Percentiles rank a stretch among this genome's conserved stretches.
phyloP scores from a whole-genome alignment of 768 basidiomycete species.

The Kwoniella europaea region DNA sequence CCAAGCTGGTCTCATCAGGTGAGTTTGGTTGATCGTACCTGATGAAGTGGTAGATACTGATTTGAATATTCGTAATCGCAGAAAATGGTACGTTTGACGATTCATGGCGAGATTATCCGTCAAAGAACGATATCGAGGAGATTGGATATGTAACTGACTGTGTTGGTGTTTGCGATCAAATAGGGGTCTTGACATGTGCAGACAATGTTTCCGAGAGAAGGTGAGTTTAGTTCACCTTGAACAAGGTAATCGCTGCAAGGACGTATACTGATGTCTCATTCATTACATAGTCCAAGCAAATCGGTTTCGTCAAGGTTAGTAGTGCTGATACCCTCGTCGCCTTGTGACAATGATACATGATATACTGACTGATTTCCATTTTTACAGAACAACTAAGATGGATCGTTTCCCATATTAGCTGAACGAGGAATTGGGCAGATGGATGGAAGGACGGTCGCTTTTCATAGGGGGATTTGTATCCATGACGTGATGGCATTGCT shows the following conservation, averaged over 20 bases:
- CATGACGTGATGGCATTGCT: conserved; percentile 30
- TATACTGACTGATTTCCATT: conserved; percentile 19
- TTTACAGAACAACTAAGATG: conserved; percentile 47
- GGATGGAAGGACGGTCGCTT: conserved; percentile 2
- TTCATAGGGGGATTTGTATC: conserved; percentile 23
- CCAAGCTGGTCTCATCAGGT: conserved; percentile 94
- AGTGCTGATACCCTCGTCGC: neutral
- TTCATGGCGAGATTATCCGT: neutral
- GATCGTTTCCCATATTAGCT: conserved; percentile 11
- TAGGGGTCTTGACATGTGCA: conserved; percentile 91
- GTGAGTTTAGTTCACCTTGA: conserved; percentile 5
- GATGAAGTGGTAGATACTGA: conserved; percentile 25
- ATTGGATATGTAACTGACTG: too few species aligned
- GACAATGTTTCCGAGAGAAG: conserved; percentile 96
- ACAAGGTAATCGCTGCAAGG: neutral
- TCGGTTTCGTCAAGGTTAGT: conserved; percentile 89
- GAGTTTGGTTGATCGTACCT: conserved; percentile 63
- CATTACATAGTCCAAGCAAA: conserved; percentile 66
- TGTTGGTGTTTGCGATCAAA: conserved; percentile 15
- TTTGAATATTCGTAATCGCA: conserved; percentile 8
- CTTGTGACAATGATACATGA: too few species aligned
- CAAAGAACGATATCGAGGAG: too few species aligned
- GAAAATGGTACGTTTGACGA: conserved; percentile 44
- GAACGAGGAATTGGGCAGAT: neutral
- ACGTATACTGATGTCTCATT: neutral